Evolutionary conservation across 768 basidiomycete genomes (phyloP), one percentile per base, ranked within the genome.

Genomic region (Pleurotus cornucopiae): DNA sequence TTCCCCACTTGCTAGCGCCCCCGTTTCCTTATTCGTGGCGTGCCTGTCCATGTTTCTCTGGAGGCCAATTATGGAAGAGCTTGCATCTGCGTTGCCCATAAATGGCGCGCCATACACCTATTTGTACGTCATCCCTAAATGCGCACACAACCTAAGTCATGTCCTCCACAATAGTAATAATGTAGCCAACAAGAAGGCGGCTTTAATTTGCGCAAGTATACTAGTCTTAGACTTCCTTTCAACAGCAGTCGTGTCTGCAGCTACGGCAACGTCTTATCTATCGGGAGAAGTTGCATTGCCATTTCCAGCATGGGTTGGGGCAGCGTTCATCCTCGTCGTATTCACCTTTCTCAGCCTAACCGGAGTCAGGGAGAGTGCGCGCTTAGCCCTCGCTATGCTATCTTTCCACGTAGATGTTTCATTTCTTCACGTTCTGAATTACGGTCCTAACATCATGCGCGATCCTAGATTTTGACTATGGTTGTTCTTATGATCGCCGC

Each of bases 61-160:
- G 85, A 80, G 86, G 11, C 88, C 88, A 2, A 77, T 91, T 46
- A 83, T 91, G 80, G 77, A 81, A 60, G 89, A 90, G 63, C 68
- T 91, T 6, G 86, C 78, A 0, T 83, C 84, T 3, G 86, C 88
- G 2, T 67, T 90, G 1, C 84, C 86, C 0, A 76, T 89, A 7
- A 82, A 76, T 55, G 89, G 89, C 1, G 86, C 85, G 6, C 87
- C 85, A 3, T 90, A 88, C 63, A 81, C 82, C 0, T 88, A 87
- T 63, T 69, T 87, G 84, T 86, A 59, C 59, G 80, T 64, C 5
- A 7, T 21, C 41, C 41, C 9, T 13, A 44, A 11, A 16, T n/a
- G 41, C 41, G n/a, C 41, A n/a, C 20, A 11, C 39, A 55, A 12
- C 26, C 51, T 37, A 14, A 11, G 12, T 11, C 6, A 18, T 43